These are phyloP conservation scores for Cladosporium colombiae DNA, from an alignment of 2,329 filamentous ascomycete species.

Conservation along the genomic window DNA sequence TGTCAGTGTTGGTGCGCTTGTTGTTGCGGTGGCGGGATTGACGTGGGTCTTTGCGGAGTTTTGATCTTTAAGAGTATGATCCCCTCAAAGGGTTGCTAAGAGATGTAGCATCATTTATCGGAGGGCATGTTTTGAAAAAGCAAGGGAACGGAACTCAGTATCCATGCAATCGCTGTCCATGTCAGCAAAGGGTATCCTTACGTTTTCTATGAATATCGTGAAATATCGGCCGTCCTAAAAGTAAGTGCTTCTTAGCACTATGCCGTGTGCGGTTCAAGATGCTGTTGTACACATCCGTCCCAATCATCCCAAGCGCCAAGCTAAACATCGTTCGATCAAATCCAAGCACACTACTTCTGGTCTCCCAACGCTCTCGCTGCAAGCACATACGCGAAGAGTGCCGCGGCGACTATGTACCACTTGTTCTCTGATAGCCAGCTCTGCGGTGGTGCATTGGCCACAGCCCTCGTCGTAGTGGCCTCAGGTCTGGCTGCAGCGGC, in stretches of 20 bases:
- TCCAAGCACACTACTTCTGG: slow-evolving; percentile 20
- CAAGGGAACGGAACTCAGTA: neutral
- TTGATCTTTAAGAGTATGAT: neutral
- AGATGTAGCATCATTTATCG: neutral
- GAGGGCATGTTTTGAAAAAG: neutral
- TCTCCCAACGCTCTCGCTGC: slow-evolving; percentile 72
- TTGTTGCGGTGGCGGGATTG: neutral
- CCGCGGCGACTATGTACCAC: slow-evolving; percentile 67
- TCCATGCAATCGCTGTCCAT: neutral
- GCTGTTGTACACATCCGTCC: slow-evolving; percentile 3
- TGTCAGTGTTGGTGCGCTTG: neutral
- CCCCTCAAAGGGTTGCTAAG: neutral
- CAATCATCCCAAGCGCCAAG: slow-evolving; percentile 11
- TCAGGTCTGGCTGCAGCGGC: slow-evolving; percentile 60
- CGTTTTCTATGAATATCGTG: neutral
- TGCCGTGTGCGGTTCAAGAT: neutral
- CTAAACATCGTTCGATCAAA: neutral
- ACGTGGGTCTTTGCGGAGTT: slow-evolving; percentile 12
- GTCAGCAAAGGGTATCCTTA: slow-evolving; percentile 10
- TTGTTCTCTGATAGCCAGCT: slow-evolving; percentile 83
- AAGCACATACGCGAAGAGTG: slow-evolving; percentile 80
- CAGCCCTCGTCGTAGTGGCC: slow-evolving; percentile 71
- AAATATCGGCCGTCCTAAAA: neutral
- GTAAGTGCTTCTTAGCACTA: no score
- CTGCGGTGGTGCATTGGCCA: slow-evolving; percentile 69